A percentile compares a stretch with the other conserved stretches of the same genome.
These are phyloP conservation scores for Coemansia sp. DNA, from an alignment of 192 early-diverging fungal genomes.

Conservation along the genomic window DNA sequence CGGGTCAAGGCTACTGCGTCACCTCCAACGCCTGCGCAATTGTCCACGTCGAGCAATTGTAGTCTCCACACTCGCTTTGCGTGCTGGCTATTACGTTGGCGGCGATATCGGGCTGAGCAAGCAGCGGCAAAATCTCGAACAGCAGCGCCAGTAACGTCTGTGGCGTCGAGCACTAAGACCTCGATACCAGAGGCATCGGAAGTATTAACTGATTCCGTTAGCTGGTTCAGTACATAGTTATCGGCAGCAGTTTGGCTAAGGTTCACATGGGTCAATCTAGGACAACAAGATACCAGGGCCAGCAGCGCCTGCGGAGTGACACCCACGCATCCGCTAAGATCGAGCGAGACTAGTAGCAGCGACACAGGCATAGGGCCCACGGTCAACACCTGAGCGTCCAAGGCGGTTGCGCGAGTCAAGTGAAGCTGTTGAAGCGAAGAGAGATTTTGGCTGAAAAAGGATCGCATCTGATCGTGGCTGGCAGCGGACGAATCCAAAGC, in stretches of 20 bases:
- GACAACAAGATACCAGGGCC: conserved; percentile 22
- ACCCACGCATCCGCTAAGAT: conserved; percentile 36
- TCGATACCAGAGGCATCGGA: conserved; percentile 12
- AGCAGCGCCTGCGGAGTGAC: conserved; percentile 14
- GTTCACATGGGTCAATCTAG: conserved; percentile 31
- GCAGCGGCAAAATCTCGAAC: conserved; percentile 42
- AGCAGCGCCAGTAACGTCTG: conserved; percentile 33
- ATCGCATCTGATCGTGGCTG: neutral
- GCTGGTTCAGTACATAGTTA: conserved; percentile 23
- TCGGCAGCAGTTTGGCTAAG: conserved; percentile 29
- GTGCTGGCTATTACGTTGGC: neutral
- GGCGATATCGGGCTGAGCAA: conserved; percentile 27
- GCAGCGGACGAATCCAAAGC: conserved; percentile 21
- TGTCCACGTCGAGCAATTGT: conserved; percentile 34
- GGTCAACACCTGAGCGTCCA: conserved; percentile 11
- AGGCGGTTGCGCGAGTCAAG: conserved; percentile 14
- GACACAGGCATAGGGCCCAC: neutral
- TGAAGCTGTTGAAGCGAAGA: conserved; percentile 25
- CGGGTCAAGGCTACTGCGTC: conserved; percentile 35
- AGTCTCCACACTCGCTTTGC: conserved; percentile 22
- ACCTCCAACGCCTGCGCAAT: conserved; percentile 27
- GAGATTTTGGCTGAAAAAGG: conserved; percentile 12
- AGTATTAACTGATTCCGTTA: conserved; percentile 11
- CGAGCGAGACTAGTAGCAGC: conserved; percentile 28
- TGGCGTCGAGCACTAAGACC: conserved; percentile 29